phyloP scores from a whole-genome alignment of 140 eudicot species.

The Oenanthe javanica region DNA sequence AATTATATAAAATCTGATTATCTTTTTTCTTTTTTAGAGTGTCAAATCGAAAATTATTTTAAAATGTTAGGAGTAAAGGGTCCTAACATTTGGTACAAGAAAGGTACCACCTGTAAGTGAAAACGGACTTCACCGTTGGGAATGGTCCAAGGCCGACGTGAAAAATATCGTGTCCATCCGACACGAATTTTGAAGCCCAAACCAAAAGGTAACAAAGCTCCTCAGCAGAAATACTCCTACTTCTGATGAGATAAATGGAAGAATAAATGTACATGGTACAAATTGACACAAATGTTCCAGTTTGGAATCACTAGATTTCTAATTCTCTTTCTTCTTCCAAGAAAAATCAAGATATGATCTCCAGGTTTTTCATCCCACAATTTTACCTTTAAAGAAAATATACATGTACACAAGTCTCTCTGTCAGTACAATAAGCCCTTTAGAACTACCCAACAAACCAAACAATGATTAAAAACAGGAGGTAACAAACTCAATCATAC shows the following conservation, averaged over 20 bases:
- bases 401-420: not conserved
- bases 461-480: not conserved
- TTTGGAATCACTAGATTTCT: not conserved
- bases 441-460: not conserved
- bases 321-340: not conserved
- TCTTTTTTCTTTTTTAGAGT: no score
- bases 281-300: not conserved
- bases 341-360: not conserved
- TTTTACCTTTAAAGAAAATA: not conserved
- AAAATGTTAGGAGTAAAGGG: no score
- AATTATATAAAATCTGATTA: no score
- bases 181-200: no score
- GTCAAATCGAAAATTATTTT: no score
- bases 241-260: not conserved
- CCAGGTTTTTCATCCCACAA: not conserved
- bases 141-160: no score
- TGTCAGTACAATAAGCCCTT: not conserved
- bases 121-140: no score
- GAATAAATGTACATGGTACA: not conserved
- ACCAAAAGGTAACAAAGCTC: not conserved
- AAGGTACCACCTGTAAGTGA: no score
- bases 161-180: no score
- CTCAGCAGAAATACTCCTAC: not conserved
- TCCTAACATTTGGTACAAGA: no score
- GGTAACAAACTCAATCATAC: not conserved